phyloP scores from a whole-genome alignment of 345 rosid genomes.

The Ceriops tagal region DNA sequence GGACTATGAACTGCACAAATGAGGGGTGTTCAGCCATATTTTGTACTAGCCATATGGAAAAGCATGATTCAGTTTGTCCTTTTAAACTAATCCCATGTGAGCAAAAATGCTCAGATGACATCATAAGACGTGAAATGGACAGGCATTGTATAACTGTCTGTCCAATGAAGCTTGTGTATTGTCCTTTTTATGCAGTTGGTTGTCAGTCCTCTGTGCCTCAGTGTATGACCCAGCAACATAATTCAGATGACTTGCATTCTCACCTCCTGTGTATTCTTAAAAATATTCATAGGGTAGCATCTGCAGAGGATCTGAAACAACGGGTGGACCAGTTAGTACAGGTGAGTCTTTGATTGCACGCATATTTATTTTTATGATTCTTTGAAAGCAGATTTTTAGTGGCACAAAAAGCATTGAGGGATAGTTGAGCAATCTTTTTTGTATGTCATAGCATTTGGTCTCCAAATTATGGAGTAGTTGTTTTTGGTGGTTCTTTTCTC shows the following conservation, averaged over 20 bases:
- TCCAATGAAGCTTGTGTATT: conserved; percentile 77
- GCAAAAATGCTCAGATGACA: conserved; percentile 58
- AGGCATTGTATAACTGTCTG: conserved; percentile 86
- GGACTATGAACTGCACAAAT: conserved; percentile 56
- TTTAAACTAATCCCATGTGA: conserved; percentile 83
- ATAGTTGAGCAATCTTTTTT: too few relatives aligned
- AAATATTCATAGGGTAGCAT: conserved; percentile 48
- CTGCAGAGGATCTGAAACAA: conserved; percentile 45
- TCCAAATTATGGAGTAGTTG: neutral
- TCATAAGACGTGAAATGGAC: conserved; percentile 88
- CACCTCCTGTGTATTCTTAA: conserved; percentile 65
- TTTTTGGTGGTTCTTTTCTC: neutral
- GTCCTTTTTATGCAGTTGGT: conserved; percentile 75
- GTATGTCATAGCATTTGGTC: neutral
- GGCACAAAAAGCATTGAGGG: neutral
- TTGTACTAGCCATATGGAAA: conserved; percentile 51
- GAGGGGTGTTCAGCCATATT: conserved; percentile 62
- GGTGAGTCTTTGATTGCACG: conserved; percentile 32
- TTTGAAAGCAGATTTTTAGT: neutral
- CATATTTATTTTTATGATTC: neutral
- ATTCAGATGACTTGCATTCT: conserved; percentile 39
- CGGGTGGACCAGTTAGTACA: conserved; percentile 53
- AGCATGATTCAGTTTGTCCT: conserved; percentile 68
- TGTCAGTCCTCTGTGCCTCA: conserved; percentile 60
- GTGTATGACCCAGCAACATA: conserved; percentile 51